phyloP scores from a whole-genome alignment of 768 basidiomycete species.

The Termitomyces sp. region DNA sequence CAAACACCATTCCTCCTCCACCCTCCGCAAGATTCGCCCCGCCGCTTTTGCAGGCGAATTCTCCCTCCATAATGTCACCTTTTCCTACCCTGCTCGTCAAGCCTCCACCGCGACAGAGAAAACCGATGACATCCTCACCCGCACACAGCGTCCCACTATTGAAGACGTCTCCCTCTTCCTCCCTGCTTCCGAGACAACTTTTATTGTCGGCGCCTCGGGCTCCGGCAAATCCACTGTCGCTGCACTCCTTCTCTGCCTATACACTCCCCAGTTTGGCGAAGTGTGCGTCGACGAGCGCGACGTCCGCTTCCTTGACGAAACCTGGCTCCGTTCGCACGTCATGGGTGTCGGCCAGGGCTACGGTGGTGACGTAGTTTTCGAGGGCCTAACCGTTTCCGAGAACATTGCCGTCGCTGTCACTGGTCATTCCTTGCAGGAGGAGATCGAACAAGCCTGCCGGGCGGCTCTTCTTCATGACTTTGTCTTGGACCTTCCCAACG shows the following conservation, averaged over 20 bases:
- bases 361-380: constrained; percentile 63
- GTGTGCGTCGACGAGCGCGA: constrained; percentile 82
- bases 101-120: background rate
- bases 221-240: constrained; percentile 92
- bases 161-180: constrained; percentile 62
- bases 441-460: constrained; percentile 81
- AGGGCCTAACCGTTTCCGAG: constrained; percentile 76
- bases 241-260: constrained; percentile 76
- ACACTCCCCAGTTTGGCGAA: constrained; percentile 57
- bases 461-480: constrained; percentile 87
- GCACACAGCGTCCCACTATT: constrained; percentile 51
- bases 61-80: constrained; percentile 65
- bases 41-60: constrained; percentile 67
- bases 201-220: constrained; percentile 88
- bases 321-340: constrained; percentile 65
- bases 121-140: constrained; percentile 41
- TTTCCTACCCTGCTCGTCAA: constrained; percentile 76
- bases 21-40: constrained; percentile 64
- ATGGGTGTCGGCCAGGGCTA: constrained; percentile 70
- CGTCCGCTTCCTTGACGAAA: constrained; percentile 64
- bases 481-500: constrained; percentile 74
- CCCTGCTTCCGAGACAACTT: constrained; percentile 75
- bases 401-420: constrained; percentile 72
- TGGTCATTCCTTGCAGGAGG: constrained; percentile 56
- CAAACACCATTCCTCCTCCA: constrained; percentile 31